Conservation (phyloP, 129 eudicot genomes). For the Flaveria linearis region DNA sequence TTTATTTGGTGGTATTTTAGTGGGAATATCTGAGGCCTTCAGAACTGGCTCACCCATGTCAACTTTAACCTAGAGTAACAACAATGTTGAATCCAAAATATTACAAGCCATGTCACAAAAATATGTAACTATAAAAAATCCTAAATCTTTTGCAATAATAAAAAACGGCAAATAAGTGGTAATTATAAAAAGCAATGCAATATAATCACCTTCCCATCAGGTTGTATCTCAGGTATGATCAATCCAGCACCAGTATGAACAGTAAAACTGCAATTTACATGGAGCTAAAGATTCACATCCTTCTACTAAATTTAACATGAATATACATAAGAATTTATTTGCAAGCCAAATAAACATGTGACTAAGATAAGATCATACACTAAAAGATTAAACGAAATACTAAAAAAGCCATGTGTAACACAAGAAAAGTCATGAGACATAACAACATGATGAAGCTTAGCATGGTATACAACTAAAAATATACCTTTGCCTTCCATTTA, state of each 20-base stretch:
- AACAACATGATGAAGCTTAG: conserved; percentile 7
- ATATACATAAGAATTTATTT: too few relatives aligned
- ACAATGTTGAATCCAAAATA: conserved; percentile 27
- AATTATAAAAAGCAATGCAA: background rate
- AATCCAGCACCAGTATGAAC: conserved; percentile 97
- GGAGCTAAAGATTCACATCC: conserved; percentile 2
- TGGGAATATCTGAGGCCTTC: conserved; percentile 86
- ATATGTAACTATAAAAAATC: background rate
- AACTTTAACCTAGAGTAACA: conserved; percentile 73
- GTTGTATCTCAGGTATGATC: conserved; percentile 94
- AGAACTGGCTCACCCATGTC: conserved; percentile 97
- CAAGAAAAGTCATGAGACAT: background rate
- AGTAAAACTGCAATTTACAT: conserved; percentile 59
- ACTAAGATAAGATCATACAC: background rate
- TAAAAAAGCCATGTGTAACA: conserved; percentile 3
- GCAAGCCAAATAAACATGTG: background rate
- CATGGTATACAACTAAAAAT: conserved; percentile 9
- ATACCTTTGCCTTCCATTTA: conserved; percentile 76
- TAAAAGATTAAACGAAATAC: background rate
- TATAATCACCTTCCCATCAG: conserved; percentile 70
- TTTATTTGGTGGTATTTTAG: conserved; percentile 65
- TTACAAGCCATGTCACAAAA: background rate
- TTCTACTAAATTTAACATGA: too few relatives aligned
- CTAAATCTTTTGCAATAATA: background rate
- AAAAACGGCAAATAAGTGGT: background rate